Conservation (phyloP, 176 grass and related monocot genomes). For the Rhynchospora pubera region DNA sequence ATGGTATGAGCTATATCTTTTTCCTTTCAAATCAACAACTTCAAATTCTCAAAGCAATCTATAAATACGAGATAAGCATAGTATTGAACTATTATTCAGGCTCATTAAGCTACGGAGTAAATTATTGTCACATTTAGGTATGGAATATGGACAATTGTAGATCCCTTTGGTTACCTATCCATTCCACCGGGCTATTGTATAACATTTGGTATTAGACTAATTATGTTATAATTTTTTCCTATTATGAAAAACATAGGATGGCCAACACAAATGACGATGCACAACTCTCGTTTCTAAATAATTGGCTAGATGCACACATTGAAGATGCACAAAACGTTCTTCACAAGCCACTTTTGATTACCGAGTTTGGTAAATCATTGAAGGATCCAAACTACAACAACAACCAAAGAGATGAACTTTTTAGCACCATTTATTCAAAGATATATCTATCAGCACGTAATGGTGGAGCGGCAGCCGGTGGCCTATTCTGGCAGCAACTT, state of each 20-base stretch:
- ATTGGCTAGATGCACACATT: constrained; percentile 75
- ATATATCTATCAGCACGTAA: constrained; percentile 57
- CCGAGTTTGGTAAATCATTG: constrained; percentile 75
- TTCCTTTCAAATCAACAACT: neutral
- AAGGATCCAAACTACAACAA: constrained; percentile 60
- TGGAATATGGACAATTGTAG: neutral
- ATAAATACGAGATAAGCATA: too few relatives aligned
- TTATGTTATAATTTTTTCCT: neutral
- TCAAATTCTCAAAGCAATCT: neutral
- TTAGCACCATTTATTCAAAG: constrained; percentile 52
- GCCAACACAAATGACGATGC: constrained; percentile 26
- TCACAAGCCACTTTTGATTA: constrained; percentile 64
- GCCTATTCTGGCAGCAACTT: constrained; percentile 86
- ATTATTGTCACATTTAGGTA: neutral
- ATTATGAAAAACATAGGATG: constrained; percentile 35
- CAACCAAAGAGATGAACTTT: constrained; percentile 51
- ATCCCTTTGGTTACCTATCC: neutral
- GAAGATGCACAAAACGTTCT: constrained; percentile 42
- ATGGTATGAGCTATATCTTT: constrained; percentile 34
- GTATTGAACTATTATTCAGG: too few relatives aligned
- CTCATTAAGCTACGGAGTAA: neutral
- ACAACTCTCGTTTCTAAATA: constrained; percentile 55
- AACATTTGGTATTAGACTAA: neutral
- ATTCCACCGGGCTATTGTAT: neutral
- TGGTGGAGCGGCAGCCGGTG: constrained; percentile 46